These are phyloP conservation scores for Hordeum pubiflorum DNA, from an alignment of 202 grass and related monocot genomes.

Conservation along the genomic window DNA sequence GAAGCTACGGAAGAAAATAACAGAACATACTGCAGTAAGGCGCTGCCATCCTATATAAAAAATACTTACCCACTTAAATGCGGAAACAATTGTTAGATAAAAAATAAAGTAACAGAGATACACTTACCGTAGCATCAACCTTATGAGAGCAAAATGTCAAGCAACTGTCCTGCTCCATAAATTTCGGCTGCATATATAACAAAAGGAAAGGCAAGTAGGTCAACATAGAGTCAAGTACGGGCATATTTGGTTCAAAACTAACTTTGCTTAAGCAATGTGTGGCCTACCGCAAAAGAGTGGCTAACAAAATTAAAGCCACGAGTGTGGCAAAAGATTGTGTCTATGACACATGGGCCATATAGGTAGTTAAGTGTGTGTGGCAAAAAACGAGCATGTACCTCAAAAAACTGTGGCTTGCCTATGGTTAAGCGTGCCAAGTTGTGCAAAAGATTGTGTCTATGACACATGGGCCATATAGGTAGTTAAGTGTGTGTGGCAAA, in stretches of 20 bases:
- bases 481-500: neutral
- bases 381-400: too few species aligned
- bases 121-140: constrained; percentile 63
- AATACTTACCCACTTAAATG: neutral
- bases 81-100: neutral
- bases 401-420: neutral
- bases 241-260: too few species aligned
- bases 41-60: neutral
- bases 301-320: neutral
- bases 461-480: neutral
- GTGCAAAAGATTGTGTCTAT: neutral
- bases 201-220: constrained; percentile 5
- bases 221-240: neutral
- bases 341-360: neutral
- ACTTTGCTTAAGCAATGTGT: too few species aligned
- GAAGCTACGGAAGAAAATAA: neutral
- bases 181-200: constrained; percentile 55
- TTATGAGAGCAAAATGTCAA: constrained; percentile 75
- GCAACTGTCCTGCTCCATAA: constrained; percentile 64
- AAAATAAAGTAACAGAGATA: constrained; percentile 2
- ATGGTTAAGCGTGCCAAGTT: neutral
- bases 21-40: neutral
- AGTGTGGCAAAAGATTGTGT: neutral
- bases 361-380: neutral
- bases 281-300: too few species aligned